Base-by-base conservation (phyloP, 768 basidiomycete species). In the Daedaleopsis sinensis region DNA sequence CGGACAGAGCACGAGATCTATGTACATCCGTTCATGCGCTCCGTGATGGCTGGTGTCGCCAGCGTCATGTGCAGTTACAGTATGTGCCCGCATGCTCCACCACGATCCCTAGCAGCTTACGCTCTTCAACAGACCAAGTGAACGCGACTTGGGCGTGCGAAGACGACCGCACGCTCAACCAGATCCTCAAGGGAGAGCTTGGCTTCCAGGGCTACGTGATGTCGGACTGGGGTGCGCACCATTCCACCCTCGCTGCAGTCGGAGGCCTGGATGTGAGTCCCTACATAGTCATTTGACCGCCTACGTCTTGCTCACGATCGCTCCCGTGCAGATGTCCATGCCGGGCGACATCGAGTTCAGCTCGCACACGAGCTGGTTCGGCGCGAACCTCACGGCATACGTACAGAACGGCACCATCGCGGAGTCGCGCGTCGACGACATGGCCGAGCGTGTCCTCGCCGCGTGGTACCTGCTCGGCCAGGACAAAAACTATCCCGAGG, bases 61-160 rank as follows among this genome's bases (percentile, higher is more conserved):
- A 83, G 82, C 54, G 76, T 91, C 60, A 92, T 92, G 90, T 92
- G 89, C 78, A 85, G 84, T 50, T 90, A 90, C 74, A 89, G 84
- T 86, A 55, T 39, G 84, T 75, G 18, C 18, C 37, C 36, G 13
- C 42, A 5, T 32, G 27, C 27, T 32, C 27, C 27, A 32, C 27
- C 27, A 32, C 7, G 7, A 3, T 32, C 7, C 27, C 7, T 7
- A 3, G 27, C 39, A 2, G 39, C 18, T 42, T 11, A 12, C 11
- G 39, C 3, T 42, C 11, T 5, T 12, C 1, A 21, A 49, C 13
- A 90, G 87, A 91, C 69, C 71, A 85, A 48, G 71, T 90, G 62
- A 90, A 91, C 64, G 83, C 83, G 38, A 88, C 87, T 0, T 91
- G 85, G 64, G 89, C 91, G 0, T 92, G 90, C 72, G 85, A 91